A percentile compares a stretch with the other conserved stretches of the same genome.
These are phyloP conservation scores for Rhodosporidiobolus odoratus DNA, from an alignment of 768 basidiomycete species.

Conservation along the genomic window DNA sequence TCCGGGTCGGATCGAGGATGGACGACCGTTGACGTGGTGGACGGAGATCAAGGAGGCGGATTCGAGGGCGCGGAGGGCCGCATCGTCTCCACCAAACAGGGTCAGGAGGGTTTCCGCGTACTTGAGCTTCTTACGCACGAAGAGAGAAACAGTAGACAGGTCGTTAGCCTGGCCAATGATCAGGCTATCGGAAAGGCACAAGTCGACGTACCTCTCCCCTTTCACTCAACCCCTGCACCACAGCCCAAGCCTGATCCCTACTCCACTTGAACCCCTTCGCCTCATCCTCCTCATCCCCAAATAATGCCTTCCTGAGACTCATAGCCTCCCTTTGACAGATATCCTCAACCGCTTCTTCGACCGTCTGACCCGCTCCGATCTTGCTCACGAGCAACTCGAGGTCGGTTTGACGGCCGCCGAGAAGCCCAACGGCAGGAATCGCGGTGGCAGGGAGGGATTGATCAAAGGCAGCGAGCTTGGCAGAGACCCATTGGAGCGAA, in stretches of 20 bases:
- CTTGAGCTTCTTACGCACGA: slow-evolving; percentile 56
- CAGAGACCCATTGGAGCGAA: slow-evolving; percentile 71
- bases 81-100: slow-evolving; percentile 88
- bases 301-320: slow-evolving; percentile 82
- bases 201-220: slow-evolving; percentile 50
- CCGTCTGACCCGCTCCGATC: slow-evolving; percentile 27
- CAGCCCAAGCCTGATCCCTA: slow-evolving; percentile 77
- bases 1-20: slow-evolving; percentile 77
- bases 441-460: slow-evolving; percentile 58
- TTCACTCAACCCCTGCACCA: slow-evolving; percentile 67
- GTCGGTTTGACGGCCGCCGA: slow-evolving; percentile 88
- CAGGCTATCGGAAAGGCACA: neutral
- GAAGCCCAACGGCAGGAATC: slow-evolving; percentile 58
- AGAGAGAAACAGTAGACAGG: neutral
- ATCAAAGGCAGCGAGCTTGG: slow-evolving; percentile 52
- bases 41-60: slow-evolving; percentile 77
- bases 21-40: slow-evolving; percentile 62
- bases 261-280: slow-evolving; percentile 77
- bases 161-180: neutral
- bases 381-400: slow-evolving; percentile 55
- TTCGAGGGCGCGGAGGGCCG: slow-evolving; percentile 73
- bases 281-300: slow-evolving; percentile 87
- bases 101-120: slow-evolving; percentile 77
- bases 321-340: slow-evolving; percentile 71
- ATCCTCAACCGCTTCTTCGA: slow-evolving; percentile 52